Evolutionary conservation across 2,329 filamentous ascomycete species (phyloP).

Genomic region (Diaporthe aspalathi): DNA sequence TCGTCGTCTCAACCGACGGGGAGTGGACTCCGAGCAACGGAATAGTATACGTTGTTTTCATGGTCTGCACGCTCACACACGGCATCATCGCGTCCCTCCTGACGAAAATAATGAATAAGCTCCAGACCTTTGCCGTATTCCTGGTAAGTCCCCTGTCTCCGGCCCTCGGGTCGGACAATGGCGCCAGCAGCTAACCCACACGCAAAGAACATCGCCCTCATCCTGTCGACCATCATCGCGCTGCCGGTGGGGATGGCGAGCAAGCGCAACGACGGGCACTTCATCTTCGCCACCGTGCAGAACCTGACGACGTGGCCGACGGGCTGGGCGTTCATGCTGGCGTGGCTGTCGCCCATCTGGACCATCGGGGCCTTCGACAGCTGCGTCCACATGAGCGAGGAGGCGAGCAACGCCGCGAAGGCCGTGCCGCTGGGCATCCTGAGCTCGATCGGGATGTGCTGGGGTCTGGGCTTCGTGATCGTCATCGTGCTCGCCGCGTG

Average conservation of each 20-base stretch:
- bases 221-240: constrained; percentile 66
- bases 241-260: constrained; percentile 61
- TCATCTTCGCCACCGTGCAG: constrained; percentile 66
- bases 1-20: constrained; percentile 67
- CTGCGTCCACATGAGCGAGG: constrained; percentile 66
- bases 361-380: constrained; percentile 68
- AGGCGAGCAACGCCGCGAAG: constrained; percentile 68
- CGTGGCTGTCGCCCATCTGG: constrained; percentile 73
- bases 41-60: constrained; percentile 67
- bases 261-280: constrained; percentile 56
- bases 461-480: constrained; percentile 67
- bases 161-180: background rate
- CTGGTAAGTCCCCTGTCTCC: constrained; percentile 44
- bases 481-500: constrained; percentile 68
- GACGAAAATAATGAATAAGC: constrained; percentile 67
- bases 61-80: constrained; percentile 64
- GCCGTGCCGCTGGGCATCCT: constrained; percentile 71
- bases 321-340: constrained; percentile 69
- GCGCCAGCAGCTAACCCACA: background rate
- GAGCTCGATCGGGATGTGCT: constrained; percentile 64
- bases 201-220: constrained; percentile 62
- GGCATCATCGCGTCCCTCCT: constrained; percentile 64
- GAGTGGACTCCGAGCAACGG: constrained; percentile 66
- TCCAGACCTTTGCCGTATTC: constrained; percentile 67
- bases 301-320: constrained; percentile 69